These are phyloP conservation scores for Sordariomycetes sp. DNA, from an alignment of 2,329 filamentous ascomycete genomes.

Conservation along the genomic window DNA sequence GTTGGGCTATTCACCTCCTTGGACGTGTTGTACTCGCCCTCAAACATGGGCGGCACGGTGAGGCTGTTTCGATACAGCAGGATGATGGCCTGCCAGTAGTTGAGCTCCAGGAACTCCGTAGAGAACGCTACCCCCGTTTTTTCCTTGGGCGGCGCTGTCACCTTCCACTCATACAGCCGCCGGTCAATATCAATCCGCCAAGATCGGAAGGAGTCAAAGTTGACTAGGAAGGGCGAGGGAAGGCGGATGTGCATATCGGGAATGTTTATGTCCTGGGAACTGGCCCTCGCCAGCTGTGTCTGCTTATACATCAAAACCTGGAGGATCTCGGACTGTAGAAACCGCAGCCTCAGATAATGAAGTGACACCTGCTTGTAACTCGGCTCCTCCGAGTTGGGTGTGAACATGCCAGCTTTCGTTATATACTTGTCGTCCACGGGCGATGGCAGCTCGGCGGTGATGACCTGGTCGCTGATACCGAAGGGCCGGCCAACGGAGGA, in stretches of 20 bases:
- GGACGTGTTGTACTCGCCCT: constrained; percentile 59
- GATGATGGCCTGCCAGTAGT: constrained; percentile 96
- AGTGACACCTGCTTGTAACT: constrained; percentile 86
- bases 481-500: constrained; percentile 89
- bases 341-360: constrained; percentile 79
- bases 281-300: constrained; percentile 60
- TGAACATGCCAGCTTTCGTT: constrained; percentile 60
- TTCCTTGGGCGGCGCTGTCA: constrained; percentile 59
- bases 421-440: constrained; percentile 80
- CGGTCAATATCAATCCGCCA: constrained; percentile 84
- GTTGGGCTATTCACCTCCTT: constrained; percentile 51
- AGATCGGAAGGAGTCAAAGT: constrained; percentile 72
- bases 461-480: constrained; percentile 88
- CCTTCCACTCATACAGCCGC: constrained; percentile 76
- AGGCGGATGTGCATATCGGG: constrained; percentile 67
- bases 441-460: constrained; percentile 90
- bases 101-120: constrained; percentile 80
- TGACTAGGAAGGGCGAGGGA: constrained; percentile 72
- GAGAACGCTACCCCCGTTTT: constrained; percentile 84
- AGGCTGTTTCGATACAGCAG: constrained; percentile 90
- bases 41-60: constrained; percentile 72
- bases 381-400: constrained; percentile 46
- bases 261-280: constrained; percentile 50
- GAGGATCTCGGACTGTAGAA: constrained; percentile 88
- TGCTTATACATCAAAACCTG: constrained; percentile 91